Base-by-base conservation (phyloP, 208 protist species). In the Phytomonas sp. region DNA sequence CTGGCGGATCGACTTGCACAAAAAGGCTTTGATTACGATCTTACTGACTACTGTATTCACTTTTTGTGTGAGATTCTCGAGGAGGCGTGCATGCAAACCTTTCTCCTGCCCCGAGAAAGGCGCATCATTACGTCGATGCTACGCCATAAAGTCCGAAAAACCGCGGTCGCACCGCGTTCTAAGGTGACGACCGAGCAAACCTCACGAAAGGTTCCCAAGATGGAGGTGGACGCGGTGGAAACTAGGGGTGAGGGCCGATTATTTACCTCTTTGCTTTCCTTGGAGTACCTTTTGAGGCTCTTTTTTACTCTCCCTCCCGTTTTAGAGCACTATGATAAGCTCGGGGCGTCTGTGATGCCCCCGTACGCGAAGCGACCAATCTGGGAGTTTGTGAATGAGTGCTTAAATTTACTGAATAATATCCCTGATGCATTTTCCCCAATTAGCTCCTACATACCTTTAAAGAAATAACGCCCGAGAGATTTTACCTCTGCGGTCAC, bases 281-380 rank as follows among this genome's bases (percentile, higher is more conserved):
- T 92, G 12, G 87, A 95, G 76, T 95, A 95, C 37, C 74, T 95
- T 10, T 76, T 95, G 52, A 78, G 89, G 8, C 78, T 93, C 14
- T 91, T 88, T 64, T 65, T 93, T 29, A 82, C 87, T 12, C 69
- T 95, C 19, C 89, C 89, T 23, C 78, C 76, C 34, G 81, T 95
- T 34, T 60, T 95, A 0, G 81, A 81, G 29, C 89, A 95, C 71
- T 95, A 95, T 74, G 80, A 93, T 77, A 89, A 86, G 33, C 75
- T 95, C 2, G 79, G 87, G 30, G 87, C 79, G n/a, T 74, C 69
- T 29, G 31, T 68, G 5, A 87, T 93, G 73, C 89, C 89, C 0
- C 23, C 63, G 19, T 83, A 78, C 69, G 83, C 84, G 19, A 78
- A 83, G 29, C 70, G 79, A 34, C 83, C 85, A 0, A 73, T 95